Conservation (phyloP, 805 yeast genomes). For the Suhomyces sp. region DNA sequence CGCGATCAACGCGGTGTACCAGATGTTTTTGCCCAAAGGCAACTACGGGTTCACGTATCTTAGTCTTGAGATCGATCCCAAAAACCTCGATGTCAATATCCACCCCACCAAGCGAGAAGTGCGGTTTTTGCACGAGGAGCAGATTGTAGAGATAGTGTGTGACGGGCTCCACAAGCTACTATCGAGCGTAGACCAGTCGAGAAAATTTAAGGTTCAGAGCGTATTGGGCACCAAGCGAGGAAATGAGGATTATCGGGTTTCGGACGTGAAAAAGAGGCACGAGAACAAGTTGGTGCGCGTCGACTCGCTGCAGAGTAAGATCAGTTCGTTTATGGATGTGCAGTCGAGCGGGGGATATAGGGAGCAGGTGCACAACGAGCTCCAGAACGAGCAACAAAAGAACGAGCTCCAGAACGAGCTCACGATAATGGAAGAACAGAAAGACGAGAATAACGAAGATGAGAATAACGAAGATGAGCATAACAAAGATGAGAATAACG, state of each 20-base stretch:
- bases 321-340: constrained; percentile 13
- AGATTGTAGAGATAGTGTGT: constrained; percentile 65
- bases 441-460: not conserved
- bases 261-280: constrained; percentile 38
- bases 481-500: not conserved
- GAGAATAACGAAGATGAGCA: not conserved
- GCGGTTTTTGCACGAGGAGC: constrained; percentile 79
- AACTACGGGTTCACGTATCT: constrained; percentile 72
- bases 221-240: constrained; percentile 23
- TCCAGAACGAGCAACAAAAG: too few relatives aligned
- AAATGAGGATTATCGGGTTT: constrained; percentile 2
- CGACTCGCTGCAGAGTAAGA: constrained; percentile 56
- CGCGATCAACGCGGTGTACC: constrained; percentile 61
- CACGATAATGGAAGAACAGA: too few relatives aligned
- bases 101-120: constrained; percentile 97
- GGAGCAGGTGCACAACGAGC: not conserved
- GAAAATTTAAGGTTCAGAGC: constrained; percentile 67
- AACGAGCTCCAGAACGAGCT: not conserved
- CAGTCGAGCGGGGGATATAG: not conserved
- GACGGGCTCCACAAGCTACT: constrained; percentile 48
- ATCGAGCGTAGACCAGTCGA: constrained; percentile 57
- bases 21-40: constrained; percentile 74
- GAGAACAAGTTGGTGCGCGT: constrained; percentile 72
- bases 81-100: constrained; percentile 83
- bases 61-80: constrained; percentile 62